phyloP scores from a whole-genome alignment of 371 early-diverging fungal species.

The Mortierella sp. region DNA sequence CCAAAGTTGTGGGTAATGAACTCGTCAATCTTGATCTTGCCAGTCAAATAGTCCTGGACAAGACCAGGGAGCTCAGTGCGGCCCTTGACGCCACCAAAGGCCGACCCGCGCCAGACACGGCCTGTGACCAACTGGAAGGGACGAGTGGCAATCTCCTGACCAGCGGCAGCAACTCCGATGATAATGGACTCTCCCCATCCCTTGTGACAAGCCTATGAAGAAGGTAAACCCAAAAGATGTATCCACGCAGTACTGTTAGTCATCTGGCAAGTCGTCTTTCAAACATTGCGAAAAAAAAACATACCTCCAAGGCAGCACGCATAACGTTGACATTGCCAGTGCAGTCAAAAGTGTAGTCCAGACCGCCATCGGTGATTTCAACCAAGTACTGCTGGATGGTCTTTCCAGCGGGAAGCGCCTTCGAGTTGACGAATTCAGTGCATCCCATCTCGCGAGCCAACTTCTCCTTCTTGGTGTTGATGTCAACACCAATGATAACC shows the following conservation, averaged over 20 bases:
- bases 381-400: constrained; percentile 88
- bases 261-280: neutral
- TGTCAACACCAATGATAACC: constrained; percentile 89
- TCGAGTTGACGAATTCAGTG: constrained; percentile 93
- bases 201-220: constrained; percentile 75
- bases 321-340: constrained; percentile 92
- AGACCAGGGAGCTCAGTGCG: constrained; percentile 89
- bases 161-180: constrained; percentile 94
- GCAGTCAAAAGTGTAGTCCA: constrained; percentile 97
- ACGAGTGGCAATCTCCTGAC: constrained; percentile 91
- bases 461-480: constrained; percentile 86
- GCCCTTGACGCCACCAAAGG: constrained; percentile 98
- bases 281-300: neutral
- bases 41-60: constrained; percentile 85
- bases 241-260: neutral
- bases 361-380: constrained; percentile 93
- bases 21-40: constrained; percentile 91
- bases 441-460: constrained; percentile 89
- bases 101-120: constrained; percentile 95
- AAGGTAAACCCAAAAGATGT: constrained; percentile 7
- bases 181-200: constrained; percentile 92
- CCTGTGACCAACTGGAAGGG: constrained; percentile 97
- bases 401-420: constrained; percentile 70
- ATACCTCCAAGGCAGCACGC: constrained; percentile 92
- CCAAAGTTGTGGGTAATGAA: constrained; percentile 86